phyloP scores from a whole-genome alignment of 176 grass and related monocot species.

The Areca catechu region DNA sequence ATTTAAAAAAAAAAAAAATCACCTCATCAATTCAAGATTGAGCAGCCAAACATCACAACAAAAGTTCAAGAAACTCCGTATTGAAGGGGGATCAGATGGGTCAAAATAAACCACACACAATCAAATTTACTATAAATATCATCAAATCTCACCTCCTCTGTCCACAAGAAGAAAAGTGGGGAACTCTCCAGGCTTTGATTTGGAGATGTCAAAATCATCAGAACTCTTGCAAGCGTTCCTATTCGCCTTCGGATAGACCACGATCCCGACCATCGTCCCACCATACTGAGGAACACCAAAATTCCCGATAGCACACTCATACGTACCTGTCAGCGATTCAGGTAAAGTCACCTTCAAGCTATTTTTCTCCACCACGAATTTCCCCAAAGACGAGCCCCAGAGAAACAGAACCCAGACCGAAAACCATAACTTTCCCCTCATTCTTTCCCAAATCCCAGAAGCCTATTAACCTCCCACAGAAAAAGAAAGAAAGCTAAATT shows the following conservation, averaged over 20 bases:
- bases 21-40: too few relatives aligned
- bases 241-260: slow-evolving; percentile 74
- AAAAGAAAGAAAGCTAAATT: not conserved
- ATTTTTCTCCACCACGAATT: slow-evolving; percentile 80
- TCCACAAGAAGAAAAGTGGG: slow-evolving; percentile 82
- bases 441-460: slow-evolving; percentile 1
- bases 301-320: slow-evolving; percentile 90
- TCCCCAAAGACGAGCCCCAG: slow-evolving; percentile 25
- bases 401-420: slow-evolving; percentile 32
- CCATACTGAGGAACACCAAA: slow-evolving; percentile 90
- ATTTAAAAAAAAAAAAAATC: too few relatives aligned
- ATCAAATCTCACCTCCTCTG: slow-evolving; percentile 53
- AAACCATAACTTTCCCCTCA: slow-evolving; percentile 18
- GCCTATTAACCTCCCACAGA: not conserved
- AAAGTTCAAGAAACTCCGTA: too few relatives aligned
- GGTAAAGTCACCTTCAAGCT: slow-evolving; percentile 73
- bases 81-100: not conserved
- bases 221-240: slow-evolving; percentile 75
- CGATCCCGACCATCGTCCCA: slow-evolving; percentile 86
- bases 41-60: too few relatives aligned
- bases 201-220: slow-evolving; percentile 73
- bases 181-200: slow-evolving; percentile 61
- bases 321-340: slow-evolving; percentile 49
- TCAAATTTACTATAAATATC: not conserved
- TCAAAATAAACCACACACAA: not conserved